Evolutionary conservation across 106 monocot genomes (phyloP).

Genomic region (Acanthochlamys bracteata): DNA sequence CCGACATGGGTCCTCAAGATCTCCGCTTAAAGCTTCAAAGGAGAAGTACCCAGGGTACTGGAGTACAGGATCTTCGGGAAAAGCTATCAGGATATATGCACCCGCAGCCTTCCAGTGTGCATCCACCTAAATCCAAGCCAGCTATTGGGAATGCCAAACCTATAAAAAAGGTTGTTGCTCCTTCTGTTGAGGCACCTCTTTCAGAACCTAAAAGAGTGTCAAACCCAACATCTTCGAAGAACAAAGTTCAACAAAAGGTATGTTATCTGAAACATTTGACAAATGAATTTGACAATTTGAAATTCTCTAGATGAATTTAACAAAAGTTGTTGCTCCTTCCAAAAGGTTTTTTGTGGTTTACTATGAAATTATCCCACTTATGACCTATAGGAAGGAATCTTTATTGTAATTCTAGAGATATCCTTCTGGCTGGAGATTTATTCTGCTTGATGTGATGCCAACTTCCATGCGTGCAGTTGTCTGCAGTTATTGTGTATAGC

Average conservation of each 20-base stretch:
- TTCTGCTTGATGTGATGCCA: no score
- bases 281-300: no score
- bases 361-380: no score
- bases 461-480: no score
- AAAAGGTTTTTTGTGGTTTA: no score
- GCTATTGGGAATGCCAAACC: slow-evolving; percentile 9
- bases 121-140: slow-evolving; percentile 29
- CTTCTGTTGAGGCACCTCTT: slow-evolving; percentile 15
- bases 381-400: no score
- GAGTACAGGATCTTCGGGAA: slow-evolving; percentile 61
- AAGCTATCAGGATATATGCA: slow-evolving; percentile 61
- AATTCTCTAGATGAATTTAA: no score
- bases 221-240: slow-evolving; percentile 23
- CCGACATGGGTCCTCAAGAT: slow-evolving; percentile 39
- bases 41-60: slow-evolving; percentile 37
- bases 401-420: no score
- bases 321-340: no score
- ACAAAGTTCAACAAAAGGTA: slow-evolving; percentile 39
- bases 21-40: slow-evolving; percentile 60
- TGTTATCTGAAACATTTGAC: background rate
- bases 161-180: slow-evolving; percentile 14
- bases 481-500: no score
- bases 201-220: slow-evolving; percentile 18
- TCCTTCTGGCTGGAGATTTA: no score
- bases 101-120: slow-evolving; percentile 18